Base-by-base conservation (phyloP, 2,329 filamentous ascomycete genomes). In the Colletotrichum navitas region DNA sequence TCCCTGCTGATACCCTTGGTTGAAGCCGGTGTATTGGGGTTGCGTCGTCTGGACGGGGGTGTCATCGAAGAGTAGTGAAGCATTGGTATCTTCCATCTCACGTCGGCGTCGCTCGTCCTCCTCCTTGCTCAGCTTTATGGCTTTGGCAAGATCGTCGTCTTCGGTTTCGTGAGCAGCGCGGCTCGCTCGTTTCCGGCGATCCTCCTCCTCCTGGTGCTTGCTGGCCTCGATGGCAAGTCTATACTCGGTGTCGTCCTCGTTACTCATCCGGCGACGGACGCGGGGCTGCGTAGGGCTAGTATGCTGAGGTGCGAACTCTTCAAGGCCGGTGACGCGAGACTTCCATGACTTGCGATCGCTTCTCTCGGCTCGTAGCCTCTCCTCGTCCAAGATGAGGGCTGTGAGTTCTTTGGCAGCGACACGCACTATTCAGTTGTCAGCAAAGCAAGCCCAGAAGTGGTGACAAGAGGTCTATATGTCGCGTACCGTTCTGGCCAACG, bases 1-100 rank as follows among this genome's bases (percentile, higher is more conserved):
- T 79, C 97, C 95, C 83, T 99, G 96, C 84, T 98, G 95, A 79
- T 99, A 99, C 58, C 95, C 95, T 83, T 97, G 95, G 82, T 98
- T 98, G 85, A 94, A 94, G 45, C 94, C 95, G 18, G 95, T 98
- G 51, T 89, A 90, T 82, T 95, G 94, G 45, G 93, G 89, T 76
- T 94, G 92, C 39, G 73, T 43, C 12, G 66, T 51, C 56, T 74
- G 74, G 3, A 86, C 81, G 7, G 91, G 87, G 45, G 89, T 89
- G 76, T 97, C 93, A 76, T 97, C 95, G 77, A 99, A 98, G n/a
- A 99, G 87, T 26, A 94, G 91, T 59, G 92, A 87, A 26, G 93
- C 91, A 78, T 97, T 98, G 80, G 87, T 92, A 72, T 95, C 92
- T 80, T 98, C 95, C 65, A 97, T 85, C 81, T 98, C 94, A 72